Evolutionary conservation across 345 rosid genomes (phyloP), one percentile per base, ranked within the genome.

Genomic region (Eucalyptus brandiana): DNA sequence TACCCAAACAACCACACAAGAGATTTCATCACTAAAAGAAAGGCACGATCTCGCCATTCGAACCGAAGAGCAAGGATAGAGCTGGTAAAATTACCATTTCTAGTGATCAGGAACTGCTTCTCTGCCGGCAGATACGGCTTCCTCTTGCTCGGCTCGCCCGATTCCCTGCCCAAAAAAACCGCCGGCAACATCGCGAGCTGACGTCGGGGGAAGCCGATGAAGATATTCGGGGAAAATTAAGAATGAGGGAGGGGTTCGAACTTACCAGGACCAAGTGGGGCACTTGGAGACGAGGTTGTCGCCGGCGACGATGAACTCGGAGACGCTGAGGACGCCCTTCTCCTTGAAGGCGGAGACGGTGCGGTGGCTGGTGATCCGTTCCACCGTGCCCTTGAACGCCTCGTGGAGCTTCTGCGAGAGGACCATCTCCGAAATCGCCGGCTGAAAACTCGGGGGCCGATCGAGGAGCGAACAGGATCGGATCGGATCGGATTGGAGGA

Each of bases 221-320:
- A 54, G 24, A 15, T 37, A 60, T 48, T 44, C 62, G 58, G 15
- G 15, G 87, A 51, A 54, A n/a, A 23, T n/a, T 1, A 14, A 23
- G 17, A 21, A 16, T 19, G 51, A 21, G 30, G 87, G 18, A 30
- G 21, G 26, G 54, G 89, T 34, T 24, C 51, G 19, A 81, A 53
- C 47, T 86, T 93, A 97, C 99, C 99, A 98, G 48, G 99, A 98
- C 99, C 99, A 97, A 89, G 99, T 98, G 34, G 99, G 99, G 92
- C 99, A 98, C 92, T 98, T 98, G 87, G 99, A 93, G 91, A 97
- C 99, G 90, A 98, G 99, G 91, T 98, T 98, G 88, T 98, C 99
- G 3, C 99, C 99, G 88, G 99, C 99, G 87, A 97, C 92, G 83
- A 96, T 87, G 91, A 98, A 97, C 91, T 98, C 99, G 93, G 91